Base-by-base conservation (phyloP, 225 moss, liverwort and hornwort genomes). In the Neckera pumila region DNA sequence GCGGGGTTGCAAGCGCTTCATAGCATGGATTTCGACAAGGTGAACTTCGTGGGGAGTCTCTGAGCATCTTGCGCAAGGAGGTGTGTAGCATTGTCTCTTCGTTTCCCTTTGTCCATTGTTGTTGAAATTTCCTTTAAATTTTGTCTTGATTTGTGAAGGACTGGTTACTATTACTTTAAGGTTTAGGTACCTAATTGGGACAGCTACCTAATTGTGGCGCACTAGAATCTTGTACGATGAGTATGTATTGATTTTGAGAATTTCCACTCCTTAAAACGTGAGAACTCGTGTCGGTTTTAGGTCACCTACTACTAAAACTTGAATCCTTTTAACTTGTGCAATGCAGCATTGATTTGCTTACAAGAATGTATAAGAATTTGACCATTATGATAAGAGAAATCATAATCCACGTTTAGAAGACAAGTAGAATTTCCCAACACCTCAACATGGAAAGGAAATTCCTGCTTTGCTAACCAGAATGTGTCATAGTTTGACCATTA, bases 21-120 rank as follows among this genome's bases (percentile, higher is more conserved):
- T 64, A 75, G 89, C 76, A 86, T 95, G 18, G 94, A 93, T 53
- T 89, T 94, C 4, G 80, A 89, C 60, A 88, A 95, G 90, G 90
- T 95, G 36, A 59, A 90, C 60, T 95, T 93, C 80, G 95, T 95
- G 10, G 94, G 69, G 94, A 94, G 85, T 93, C 95, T 40, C 66
- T 95, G 85, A 87, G 87, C 88, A 90, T 93, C 81, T 91, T 95
- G 87, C 93, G 95, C 27, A 84, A 90, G n/a, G 95, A 95, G 95
- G 95, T 95, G 49, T 19, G 21, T 15, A 43, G 42, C 36, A 34
- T 76, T 34, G 20, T 51, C 57, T 43, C 53, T 17, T 38, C 57
- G 38, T 26, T 57, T 57, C 76, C 45, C 27, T 70, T 25, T 79
- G 28, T 23, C 61, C 58, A 23, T 30, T 64, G 18, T 47, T 83